Percentiles rank a stretch among this genome's conserved stretches.
Conservation (phyloP, 2,329 filamentous ascomycete genomes). For the Talaromyces sp. region DNA sequence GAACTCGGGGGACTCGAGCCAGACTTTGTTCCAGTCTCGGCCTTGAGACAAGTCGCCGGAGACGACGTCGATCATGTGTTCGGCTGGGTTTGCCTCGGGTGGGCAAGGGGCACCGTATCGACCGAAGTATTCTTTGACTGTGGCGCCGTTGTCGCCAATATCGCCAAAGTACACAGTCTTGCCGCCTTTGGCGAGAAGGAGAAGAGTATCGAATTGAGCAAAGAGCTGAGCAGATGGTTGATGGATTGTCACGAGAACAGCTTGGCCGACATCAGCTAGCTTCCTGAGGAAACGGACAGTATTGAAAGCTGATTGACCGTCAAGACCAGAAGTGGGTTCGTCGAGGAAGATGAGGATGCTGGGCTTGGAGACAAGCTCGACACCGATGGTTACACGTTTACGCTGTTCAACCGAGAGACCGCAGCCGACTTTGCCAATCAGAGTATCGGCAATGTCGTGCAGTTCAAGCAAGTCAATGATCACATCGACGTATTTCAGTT, state of each 20-base stretch:
- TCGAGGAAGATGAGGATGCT: slow-evolving; percentile 67
- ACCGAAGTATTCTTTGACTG: slow-evolving; percentile 65
- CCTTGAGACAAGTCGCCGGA: slow-evolving; percentile 52
- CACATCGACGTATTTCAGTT: slow-evolving; percentile 63
- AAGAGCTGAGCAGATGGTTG: slow-evolving; percentile 67
- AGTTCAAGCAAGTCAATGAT: slow-evolving; percentile 65
- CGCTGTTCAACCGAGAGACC: slow-evolving; percentile 63
- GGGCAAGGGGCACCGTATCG: slow-evolving; percentile 64
- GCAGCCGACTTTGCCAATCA: slow-evolving; percentile 51
- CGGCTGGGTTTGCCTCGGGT: slow-evolving; percentile 59
- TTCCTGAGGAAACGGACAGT: slow-evolving; percentile 67
- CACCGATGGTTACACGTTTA: slow-evolving; percentile 69
- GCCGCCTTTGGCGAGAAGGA: slow-evolving; percentile 65
- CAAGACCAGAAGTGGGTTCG: slow-evolving; percentile 68
- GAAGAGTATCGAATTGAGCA: slow-evolving; percentile 68
- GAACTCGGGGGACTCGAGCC: slow-evolving; percentile 63
- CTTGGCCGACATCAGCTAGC: slow-evolving; percentile 62
- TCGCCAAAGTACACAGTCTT: slow-evolving; percentile 69
- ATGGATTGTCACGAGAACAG: slow-evolving; percentile 69
- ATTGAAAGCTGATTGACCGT: slow-evolving; percentile 65
- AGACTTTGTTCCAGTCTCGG: slow-evolving; percentile 70
- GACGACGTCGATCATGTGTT: slow-evolving; percentile 54
- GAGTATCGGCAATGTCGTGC: slow-evolving; percentile 61
- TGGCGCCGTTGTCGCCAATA: slow-evolving; percentile 63
- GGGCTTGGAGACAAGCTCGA: slow-evolving; percentile 68